Base-by-base conservation (phyloP, 352 stramenopile species). In the Globisporangium recalcitrans region DNA sequence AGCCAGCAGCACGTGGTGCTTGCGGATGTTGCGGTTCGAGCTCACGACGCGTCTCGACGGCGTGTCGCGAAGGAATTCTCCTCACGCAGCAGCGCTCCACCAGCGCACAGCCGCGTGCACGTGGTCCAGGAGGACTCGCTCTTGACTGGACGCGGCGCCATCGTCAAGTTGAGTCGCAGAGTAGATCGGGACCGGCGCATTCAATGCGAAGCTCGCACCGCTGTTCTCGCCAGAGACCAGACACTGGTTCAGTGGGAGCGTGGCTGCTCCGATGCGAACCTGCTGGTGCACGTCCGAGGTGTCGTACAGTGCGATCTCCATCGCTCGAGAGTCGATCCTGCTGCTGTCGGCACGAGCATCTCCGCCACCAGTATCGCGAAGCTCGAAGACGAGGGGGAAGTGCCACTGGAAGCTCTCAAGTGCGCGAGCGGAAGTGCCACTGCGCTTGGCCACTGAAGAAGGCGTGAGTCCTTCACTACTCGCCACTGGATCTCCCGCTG, bases 1-100 rank as follows among this genome's bases (percentile, higher is more conserved):
- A 44, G 52, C 53, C 27, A 67, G 62, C 11, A 81, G 68, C 26
- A 67, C 67, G 26, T 58, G 60, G 31, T 55, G 60, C 51, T 70
- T 74, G 44, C 54, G 58, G 19, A 74, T 56, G 6, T 63, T 75
- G 19, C 82, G 75, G 24, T 93, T 93, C 1, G 80, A 88, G 58
- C 80, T 85, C 53, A 93, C 66, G 24, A 91, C 65, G n/a, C 82
- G 78, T 54, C 84, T 68, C 34, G 47, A 58, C 1, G 67, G 57
- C 9, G 67, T 70, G 4, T 69, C 64, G 32, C 52, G 51, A 21
- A 75, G 40, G 52, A 91, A 91, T 11, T 51, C 4, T 0, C 48
- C 46, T 80, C 82, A 92, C 27, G 75, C 51, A 3, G 14, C n/a
- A n/a, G 63, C 16, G 24, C 73, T 57, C 84, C 84, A 93, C 36